Evolutionary conservation across 129 eudicot species (phyloP).

Genomic region (Flaveria robusta): DNA sequence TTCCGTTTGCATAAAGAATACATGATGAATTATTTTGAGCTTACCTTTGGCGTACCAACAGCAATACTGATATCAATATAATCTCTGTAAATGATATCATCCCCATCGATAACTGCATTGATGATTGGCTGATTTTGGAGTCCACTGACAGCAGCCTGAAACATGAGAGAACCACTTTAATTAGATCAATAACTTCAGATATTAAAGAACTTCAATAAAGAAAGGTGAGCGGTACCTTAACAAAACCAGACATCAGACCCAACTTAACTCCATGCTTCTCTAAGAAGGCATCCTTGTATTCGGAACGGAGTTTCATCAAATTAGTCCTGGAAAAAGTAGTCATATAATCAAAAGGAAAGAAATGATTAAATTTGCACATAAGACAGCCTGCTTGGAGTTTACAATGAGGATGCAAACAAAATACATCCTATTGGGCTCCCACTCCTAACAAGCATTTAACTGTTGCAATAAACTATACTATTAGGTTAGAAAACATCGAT

Average conservation of each 20-base stretch:
- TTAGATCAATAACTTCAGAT: not conserved
- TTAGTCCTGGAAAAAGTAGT: constrained; percentile 66
- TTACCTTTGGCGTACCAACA: constrained; percentile 94
- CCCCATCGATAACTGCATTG: constrained; percentile 96
- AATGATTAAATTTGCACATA: not conserved
- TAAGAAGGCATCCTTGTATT: constrained; percentile 84
- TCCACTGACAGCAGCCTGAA: constrained; percentile 92
- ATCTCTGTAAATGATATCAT: constrained; percentile 92
- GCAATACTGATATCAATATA: constrained; percentile 93
- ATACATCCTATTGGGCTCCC: not conserved
- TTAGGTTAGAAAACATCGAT: not conserved
- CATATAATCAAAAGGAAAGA: not conserved
- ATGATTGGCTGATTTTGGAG: constrained; percentile 84
- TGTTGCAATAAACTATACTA: constrained; percentile 18
- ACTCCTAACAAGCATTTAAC: constrained; percentile 6
- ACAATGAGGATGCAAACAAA: not conserved
- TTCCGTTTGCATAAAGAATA: not conserved
- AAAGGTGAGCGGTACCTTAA: constrained; percentile 47
- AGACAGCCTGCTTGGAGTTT: not conserved
- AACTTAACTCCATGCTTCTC: constrained; percentile 95
- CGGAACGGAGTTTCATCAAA: constrained; percentile 91
- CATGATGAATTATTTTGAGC: constrained; percentile 17
- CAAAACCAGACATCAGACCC: constrained; percentile 96
- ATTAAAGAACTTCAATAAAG: not conserved
- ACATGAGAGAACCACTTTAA: constrained; percentile 6